Conservation (phyloP, 371 early-diverging fungal genomes). For the Syncephalastrum sp. region DNA sequence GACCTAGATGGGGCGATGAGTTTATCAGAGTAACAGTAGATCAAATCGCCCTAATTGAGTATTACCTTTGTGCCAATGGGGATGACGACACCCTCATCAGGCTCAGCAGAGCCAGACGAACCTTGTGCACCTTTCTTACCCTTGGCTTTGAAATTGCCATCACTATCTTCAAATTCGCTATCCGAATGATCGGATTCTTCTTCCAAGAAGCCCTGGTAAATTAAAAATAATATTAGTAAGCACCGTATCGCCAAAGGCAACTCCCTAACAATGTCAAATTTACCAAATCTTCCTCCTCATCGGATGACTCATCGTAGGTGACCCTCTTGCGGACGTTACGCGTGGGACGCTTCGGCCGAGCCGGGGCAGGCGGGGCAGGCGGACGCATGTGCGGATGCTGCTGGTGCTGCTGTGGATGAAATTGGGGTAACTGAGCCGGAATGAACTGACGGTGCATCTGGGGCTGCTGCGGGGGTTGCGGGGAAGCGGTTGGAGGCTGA, state of each 20-base stretch:
- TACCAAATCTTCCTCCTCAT: conserved; percentile 42
- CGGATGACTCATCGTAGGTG: conserved; percentile 43
- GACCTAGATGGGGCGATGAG: conserved; percentile 20
- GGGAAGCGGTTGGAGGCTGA: conserved; percentile 3
- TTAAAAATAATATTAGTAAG: neutral
- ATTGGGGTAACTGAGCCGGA: conserved; percentile 3
- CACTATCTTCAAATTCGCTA: conserved; percentile 29
- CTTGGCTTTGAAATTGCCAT: conserved; percentile 18
- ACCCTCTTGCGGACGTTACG: conserved; percentile 41
- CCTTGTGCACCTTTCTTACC: conserved; percentile 12
- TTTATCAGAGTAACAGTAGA: neutral
- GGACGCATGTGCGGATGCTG: conserved; percentile 18
- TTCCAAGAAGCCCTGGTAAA: conserved; percentile 23
- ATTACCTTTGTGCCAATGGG: conserved; percentile 67
- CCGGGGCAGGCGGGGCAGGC: conserved; percentile 16
- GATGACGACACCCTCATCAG: conserved; percentile 53
- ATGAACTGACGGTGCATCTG: conserved; percentile 1
- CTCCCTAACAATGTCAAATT: conserved; percentile 3
- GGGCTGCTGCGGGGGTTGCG: conserved; percentile 5
- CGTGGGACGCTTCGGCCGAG: conserved; percentile 33
- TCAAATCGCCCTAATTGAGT: neutral
- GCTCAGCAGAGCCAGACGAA: conserved; percentile 8
- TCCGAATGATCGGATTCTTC: conserved; percentile 31
- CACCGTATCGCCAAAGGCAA: neutral
- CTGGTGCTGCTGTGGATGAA: conserved; percentile 15